Evolutionary conservation across 202 grass and related monocot genomes (phyloP).

Genomic region (Zizania palustris): DNA sequence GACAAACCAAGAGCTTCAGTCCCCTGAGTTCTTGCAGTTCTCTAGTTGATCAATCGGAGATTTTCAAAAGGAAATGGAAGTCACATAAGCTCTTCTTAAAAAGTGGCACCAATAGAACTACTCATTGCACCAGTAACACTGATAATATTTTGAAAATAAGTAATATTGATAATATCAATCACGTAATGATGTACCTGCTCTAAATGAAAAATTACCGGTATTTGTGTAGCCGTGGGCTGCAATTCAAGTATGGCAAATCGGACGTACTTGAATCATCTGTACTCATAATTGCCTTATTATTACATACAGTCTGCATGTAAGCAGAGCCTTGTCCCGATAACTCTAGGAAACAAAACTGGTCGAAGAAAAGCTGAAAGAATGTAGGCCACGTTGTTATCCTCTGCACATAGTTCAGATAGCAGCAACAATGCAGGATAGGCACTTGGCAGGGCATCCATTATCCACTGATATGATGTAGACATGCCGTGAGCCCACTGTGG

Average conservation of each 20-base stretch:
- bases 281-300: not conserved
- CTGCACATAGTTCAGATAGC: slow-evolving; percentile 37
- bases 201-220: not conserved
- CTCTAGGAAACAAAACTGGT: slow-evolving; percentile 17
- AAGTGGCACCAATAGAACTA: not conserved
- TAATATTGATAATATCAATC: not conserved
- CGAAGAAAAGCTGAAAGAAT: slow-evolving; percentile 16
- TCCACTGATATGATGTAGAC: slow-evolving; percentile 38
- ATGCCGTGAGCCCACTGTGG: slow-evolving; percentile 26
- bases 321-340: slow-evolving; percentile 7
- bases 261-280: not conserved
- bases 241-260: not conserved
- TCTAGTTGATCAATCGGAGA: not conserved
- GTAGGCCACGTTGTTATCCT: not conserved
- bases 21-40: not conserved
- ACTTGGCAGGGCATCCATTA: slow-evolving; percentile 26
- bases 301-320: slow-evolving; percentile 1
- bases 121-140: not conserved
- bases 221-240: not conserved
- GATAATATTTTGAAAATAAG: not conserved
- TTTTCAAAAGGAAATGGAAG: not conserved
- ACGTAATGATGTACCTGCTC: not conserved
- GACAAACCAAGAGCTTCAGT: not conserved
- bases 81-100: slow-evolving; percentile 22
- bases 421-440: slow-evolving; percentile 29